These are phyloP conservation scores for Fusarium ramigenum DNA, from an alignment of 2,329 filamentous ascomycete species.

Conservation along the genomic window DNA sequence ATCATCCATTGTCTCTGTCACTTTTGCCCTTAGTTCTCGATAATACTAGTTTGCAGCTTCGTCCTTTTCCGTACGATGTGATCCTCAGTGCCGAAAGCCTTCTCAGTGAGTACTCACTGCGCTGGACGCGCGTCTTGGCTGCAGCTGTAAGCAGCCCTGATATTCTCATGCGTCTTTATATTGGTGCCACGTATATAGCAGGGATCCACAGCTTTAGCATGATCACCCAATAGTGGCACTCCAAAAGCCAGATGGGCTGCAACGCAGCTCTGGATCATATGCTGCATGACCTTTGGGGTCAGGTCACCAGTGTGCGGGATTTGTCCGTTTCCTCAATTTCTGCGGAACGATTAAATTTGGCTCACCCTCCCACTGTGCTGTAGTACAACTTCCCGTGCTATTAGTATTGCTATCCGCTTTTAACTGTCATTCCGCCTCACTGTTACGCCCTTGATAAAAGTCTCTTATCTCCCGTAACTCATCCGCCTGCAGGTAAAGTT, in stretches of 20 bases:
- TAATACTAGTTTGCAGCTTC: rapidly evolving
- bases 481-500: rapidly evolving
- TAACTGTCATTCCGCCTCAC: not conserved
- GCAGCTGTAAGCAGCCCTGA: not conserved
- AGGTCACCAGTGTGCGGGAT: not conserved
- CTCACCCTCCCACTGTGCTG: rapidly evolving
- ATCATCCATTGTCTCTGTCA: not conserved
- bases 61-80: rapidly evolving
- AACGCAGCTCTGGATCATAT: too few species aligned
- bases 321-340: not conserved
- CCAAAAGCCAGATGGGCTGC: rapidly evolving
- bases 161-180: rapidly evolving
- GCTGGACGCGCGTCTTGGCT: not conserved
- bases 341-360: rapidly evolving
- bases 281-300: not conserved
- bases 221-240: rapidly evolving
- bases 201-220: rapidly evolving
- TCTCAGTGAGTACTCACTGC: not conserved
- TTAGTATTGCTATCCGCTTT: not conserved
- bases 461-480: rapidly evolving
- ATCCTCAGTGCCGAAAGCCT: rapidly evolving
- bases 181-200: not conserved
- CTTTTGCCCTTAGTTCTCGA: too few species aligned
- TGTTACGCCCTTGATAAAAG: rapidly evolving
- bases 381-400: not conserved